Evolutionary conservation across 2,329 filamentous ascomycete genomes (phyloP).

Genomic region (Thelonectria discophora): DNA sequence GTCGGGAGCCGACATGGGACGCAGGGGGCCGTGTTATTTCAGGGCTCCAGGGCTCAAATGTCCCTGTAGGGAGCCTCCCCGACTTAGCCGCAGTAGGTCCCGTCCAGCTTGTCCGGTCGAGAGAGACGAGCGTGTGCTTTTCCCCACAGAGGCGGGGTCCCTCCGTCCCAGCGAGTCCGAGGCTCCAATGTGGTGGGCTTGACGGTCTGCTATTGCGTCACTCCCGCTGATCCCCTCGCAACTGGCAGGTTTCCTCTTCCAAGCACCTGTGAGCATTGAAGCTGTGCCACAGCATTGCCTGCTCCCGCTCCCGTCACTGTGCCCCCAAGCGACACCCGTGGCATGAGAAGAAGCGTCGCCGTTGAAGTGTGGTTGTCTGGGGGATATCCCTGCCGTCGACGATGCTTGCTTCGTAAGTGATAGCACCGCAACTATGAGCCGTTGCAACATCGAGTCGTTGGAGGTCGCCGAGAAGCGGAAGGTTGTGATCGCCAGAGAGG

Average conservation of each 20-base stretch:
- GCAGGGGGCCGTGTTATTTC: not conserved
- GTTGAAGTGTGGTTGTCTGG: conserved; percentile 12
- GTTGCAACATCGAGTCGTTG: not conserved
- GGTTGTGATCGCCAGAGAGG: conserved; percentile 3
- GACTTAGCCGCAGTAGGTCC: not conserved
- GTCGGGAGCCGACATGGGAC: not conserved
- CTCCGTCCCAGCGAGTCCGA: conserved; percentile 24
- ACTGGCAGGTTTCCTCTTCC: conserved; percentile 37
- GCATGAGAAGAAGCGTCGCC: conserved; percentile 8
- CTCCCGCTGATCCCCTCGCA: conserved; percentile 42
- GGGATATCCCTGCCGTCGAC: conserved; percentile 13
- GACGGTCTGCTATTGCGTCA: conserved; percentile 46
- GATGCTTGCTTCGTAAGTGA: not conserved
- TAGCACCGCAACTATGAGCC: not conserved
- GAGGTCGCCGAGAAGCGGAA: not conserved
- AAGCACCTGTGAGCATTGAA: conserved; percentile 28
- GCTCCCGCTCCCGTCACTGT: not conserved
- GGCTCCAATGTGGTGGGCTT: conserved; percentile 27
- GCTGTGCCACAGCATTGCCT: conserved; percentile 15
- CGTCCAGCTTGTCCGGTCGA: conserved; percentile 12
- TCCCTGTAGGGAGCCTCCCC: not conserved
- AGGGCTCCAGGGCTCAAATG: not conserved
- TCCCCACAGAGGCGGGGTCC: conserved; percentile 13
- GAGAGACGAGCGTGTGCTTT: conserved; percentile 6
- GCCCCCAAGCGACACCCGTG: conserved; percentile 2